Base-by-base conservation (phyloP, 1,284 basidiomycete genomes). In the Irpex sp. region DNA sequence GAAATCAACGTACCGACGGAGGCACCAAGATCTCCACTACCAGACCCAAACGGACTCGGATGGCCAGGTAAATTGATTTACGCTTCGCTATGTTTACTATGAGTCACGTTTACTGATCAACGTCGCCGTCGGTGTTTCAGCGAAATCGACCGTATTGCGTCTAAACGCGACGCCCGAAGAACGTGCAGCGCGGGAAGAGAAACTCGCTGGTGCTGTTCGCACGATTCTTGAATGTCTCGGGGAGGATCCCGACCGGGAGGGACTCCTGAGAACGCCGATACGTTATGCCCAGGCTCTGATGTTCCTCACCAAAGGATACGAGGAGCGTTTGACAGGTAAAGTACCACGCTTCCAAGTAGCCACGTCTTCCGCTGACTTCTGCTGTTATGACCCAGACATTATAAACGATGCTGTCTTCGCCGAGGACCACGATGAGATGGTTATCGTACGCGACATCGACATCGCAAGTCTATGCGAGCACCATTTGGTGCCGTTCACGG, bases 391-490 rank as follows among this genome's bases (percentile, higher is more conserved):
- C 33, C 45, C 76, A 92, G 96, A 99, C 73, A 96, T 99, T 66
- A 98, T 99, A 67, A 97, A 98, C 75, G 94, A 98, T 80, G 97
- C 97, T 58, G 88, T 99, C 48, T 99, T 99, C 73, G 92, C 95
- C 58, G 97, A 99, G 76, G 94, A 99, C 75, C 97, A 99, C 78
- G 97, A 99, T 71, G 97, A 99, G 76, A 97, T 99, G 95, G 96
- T 99, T 59, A 88, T 99, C 65, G 97, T 99, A 56, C 86, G 93
- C 63, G 96, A 99, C 73, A 99, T 99, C 69, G 94, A 98, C 73
- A 90, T 99, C 64, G 98, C 94, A 61, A 96, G 93, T 70, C 78
- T 99, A 58, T 99, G 97, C 78, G 97, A 99, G 79, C 97, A 99
- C 73, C 97, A 99, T 76, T 83, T 99, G 67, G 96, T 99, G 36